phyloP scores from a whole-genome alignment of 1,139 yeast genomes.

The Nakaseomyces bracarensis region DNA sequence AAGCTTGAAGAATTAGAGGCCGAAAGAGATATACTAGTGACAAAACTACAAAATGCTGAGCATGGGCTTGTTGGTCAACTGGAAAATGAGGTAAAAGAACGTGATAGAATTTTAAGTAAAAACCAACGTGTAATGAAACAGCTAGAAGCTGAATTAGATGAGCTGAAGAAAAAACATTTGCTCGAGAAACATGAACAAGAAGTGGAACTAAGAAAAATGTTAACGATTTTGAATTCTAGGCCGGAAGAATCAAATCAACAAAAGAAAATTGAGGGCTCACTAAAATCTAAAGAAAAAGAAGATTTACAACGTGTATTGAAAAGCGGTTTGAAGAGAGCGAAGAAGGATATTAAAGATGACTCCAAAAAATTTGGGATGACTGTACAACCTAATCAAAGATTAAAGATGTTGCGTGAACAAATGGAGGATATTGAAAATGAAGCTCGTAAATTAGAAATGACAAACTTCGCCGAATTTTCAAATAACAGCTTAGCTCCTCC shows the following conservation, averaged over 20 bases:
- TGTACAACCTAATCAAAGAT: constrained; percentile 64
- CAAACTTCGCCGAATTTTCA: constrained; percentile 53
- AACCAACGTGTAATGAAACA: constrained; percentile 63
- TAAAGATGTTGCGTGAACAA: constrained; percentile 68
- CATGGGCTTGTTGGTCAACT: constrained; percentile 73
- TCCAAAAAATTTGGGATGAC: constrained; percentile 36
- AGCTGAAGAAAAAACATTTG: constrained; percentile 58
- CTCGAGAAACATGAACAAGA: constrained; percentile 81
- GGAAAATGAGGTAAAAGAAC: constrained; percentile 63
- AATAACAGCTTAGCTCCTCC: constrained; percentile 21
- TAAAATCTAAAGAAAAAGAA: constrained; percentile 25
- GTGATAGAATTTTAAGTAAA: constrained; percentile 56
- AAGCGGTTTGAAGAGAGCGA: constrained; percentile 34
- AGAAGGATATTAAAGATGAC: constrained; percentile 25
- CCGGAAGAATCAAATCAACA: constrained; percentile 16
- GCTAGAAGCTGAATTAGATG: constrained; percentile 59
- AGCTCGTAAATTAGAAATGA: constrained; percentile 82
- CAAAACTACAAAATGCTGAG: constrained; percentile 71
- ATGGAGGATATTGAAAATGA: constrained; percentile 80
- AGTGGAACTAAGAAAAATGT: constrained; percentile 76
- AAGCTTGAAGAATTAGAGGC: constrained; percentile 75
- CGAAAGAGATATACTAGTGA: constrained; percentile 71
- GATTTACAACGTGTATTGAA: constrained; percentile 33
- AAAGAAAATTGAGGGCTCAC: constrained; percentile 14
- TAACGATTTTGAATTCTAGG: constrained; percentile 48